Percentiles rank a stretch among this genome's conserved stretches.
phyloP scores from a whole-genome alignment of 129 eudicot species.

The Escallonia rubra region DNA sequence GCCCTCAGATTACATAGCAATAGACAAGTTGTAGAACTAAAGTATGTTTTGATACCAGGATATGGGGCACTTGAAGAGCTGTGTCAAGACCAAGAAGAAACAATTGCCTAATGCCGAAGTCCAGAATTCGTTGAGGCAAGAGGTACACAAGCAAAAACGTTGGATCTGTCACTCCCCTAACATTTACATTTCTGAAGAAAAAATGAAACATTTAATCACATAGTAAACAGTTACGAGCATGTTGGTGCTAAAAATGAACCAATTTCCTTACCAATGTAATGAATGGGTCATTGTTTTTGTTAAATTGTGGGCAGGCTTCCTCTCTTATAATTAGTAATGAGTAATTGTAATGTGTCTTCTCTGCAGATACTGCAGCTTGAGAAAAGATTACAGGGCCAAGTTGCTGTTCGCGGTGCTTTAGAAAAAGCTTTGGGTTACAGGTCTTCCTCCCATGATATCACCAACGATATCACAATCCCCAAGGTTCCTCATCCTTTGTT shows the following conservation, averaged over 20 bases:
- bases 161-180: no score
- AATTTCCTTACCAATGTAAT: neutral
- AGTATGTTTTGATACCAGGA: constrained; percentile 31
- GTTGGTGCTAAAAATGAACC: neutral
- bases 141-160: constrained; percentile 35
- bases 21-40: neutral
- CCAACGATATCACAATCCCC: constrained; percentile 51
- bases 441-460: constrained; percentile 34
- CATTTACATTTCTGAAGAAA: no score
- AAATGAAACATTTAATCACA: neutral
- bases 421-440: constrained; percentile 80
- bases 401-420: constrained; percentile 69
- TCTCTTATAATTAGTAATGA: neutral
- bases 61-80: constrained; percentile 23
- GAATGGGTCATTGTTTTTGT: neutral
- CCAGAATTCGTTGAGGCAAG: constrained; percentile 67
- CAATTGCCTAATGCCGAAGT: constrained; percentile 51
- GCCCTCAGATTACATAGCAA: neutral
- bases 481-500: constrained; percentile 36
- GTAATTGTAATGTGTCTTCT: neutral
- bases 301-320: neutral
- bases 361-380: constrained; percentile 77
- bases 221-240: neutral
- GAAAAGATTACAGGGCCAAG: constrained; percentile 80
- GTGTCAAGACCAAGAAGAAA: constrained; percentile 28